A percentile compares a stretch with the other conserved stretches of the same genome.
phyloP scores from a whole-genome alignment of 108 stramenopile species.

The Cyclotella cryptica region DNA sequence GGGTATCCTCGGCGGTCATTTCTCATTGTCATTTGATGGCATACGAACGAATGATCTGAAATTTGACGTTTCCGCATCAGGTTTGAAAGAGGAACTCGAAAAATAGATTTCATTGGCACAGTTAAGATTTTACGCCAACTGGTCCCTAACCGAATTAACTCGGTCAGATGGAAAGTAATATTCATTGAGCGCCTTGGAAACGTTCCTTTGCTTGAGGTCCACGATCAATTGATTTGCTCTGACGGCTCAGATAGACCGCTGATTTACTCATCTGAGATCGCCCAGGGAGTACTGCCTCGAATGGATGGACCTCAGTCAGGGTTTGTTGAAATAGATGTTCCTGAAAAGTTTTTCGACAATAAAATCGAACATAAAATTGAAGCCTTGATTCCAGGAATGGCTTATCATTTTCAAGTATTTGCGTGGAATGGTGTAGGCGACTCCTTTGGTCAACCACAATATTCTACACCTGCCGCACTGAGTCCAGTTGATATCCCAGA shows the following conservation, averaged over 20 bases:
- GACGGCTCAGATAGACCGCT: constrained; percentile 36
- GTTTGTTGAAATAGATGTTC: constrained; percentile 39
- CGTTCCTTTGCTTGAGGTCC: constrained; percentile 41
- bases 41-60: constrained; percentile 57
- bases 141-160: constrained; percentile 16
- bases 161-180: constrained; percentile 52
- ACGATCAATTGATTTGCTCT: constrained; percentile 49
- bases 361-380: constrained; percentile 15
- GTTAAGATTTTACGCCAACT: constrained; percentile 26
- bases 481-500: constrained; percentile 35
- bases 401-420: constrained; percentile 65
- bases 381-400: constrained; percentile 37
- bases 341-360: constrained; percentile 5
- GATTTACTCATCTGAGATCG: constrained; percentile 32
- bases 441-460: constrained; percentile 43
- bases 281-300: constrained; percentile 50
- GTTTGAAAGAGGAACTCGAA: constrained; percentile 64
- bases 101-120: constrained; percentile 17
- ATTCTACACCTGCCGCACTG: constrained; percentile 52
- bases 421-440: constrained; percentile 65
- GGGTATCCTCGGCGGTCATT: constrained; percentile 56
- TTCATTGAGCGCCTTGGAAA: constrained; percentile 63
- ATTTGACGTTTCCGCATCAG: constrained; percentile 56
- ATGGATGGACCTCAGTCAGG: constrained; percentile 48
- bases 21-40: constrained; percentile 64